Percentiles rank a stretch among this genome's conserved stretches.
These are phyloP conservation scores for Gynandropsis gynandra DNA, from an alignment of 345 rosid genomes.

Conservation along the genomic window DNA sequence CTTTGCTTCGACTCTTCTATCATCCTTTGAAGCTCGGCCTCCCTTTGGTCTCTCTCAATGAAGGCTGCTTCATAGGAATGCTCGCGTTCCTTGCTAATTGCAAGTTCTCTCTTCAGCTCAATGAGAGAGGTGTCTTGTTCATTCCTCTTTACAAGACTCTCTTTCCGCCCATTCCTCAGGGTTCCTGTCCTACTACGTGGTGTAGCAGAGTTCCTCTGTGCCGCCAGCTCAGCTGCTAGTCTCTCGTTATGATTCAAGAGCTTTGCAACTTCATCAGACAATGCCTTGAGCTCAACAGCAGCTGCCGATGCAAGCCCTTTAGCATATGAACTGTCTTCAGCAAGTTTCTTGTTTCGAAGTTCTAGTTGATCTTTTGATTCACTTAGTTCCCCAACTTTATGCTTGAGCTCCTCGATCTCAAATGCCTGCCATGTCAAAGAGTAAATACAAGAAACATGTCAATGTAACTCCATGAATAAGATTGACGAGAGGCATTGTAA, in stretches of 20 bases:
- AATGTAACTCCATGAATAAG: too few species aligned
- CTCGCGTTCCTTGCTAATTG: slow-evolving; percentile 75
- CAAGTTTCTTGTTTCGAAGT: slow-evolving; percentile 63
- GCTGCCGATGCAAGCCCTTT: slow-evolving; percentile 99
- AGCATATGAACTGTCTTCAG: slow-evolving; percentile 92
- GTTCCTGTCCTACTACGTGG: slow-evolving; percentile 39
- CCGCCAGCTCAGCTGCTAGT: slow-evolving; percentile 58
- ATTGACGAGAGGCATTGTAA: too few species aligned
- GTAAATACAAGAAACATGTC: too few species aligned
- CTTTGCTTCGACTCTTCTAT: slow-evolving; percentile 88
- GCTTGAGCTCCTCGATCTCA: slow-evolving; percentile 75
- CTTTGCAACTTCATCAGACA: slow-evolving; percentile 93
- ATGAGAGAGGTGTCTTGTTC: slow-evolving; percentile 54
- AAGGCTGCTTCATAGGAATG: slow-evolving; percentile 75
- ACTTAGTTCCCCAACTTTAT: slow-evolving; percentile 43
- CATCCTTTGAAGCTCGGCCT: slow-evolving; percentile 65
- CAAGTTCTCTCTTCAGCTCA: slow-evolving; percentile 77
- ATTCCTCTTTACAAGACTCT: slow-evolving; percentile 39
- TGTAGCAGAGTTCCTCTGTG: slow-evolving; percentile 51
- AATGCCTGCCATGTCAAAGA: slow-evolving; percentile 35
- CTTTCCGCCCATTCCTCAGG: slow-evolving; percentile 45
- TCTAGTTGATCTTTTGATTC: slow-evolving; percentile 73
- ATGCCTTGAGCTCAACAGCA: slow-evolving; percentile 97
- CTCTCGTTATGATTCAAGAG: slow-evolving; percentile 89
- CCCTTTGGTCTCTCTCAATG: slow-evolving; percentile 69